Base-by-base conservation (phyloP, 441 rosid genomes). In the Populus hybrid region DNA sequence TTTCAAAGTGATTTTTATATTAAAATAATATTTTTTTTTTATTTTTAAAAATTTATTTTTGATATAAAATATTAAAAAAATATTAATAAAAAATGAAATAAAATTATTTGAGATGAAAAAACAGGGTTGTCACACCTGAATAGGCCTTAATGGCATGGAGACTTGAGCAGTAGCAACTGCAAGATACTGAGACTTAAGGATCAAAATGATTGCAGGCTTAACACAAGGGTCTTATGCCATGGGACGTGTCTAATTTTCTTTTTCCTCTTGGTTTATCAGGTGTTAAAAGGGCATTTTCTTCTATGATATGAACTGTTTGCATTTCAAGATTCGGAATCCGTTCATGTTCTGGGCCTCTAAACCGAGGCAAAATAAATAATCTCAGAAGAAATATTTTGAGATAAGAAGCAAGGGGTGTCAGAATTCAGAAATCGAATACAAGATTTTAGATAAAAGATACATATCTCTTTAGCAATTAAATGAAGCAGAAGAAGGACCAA, bases 401-500 rank as follows among this genome's bases (percentile, higher is more conserved):
- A 45, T 45, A 14, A 38, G 56, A 45, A 45, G 20, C 18, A 16
- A 12, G 56, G 8, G 61, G n/a, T 53, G 7, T 53, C 61, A 6
- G 61, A 18, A 53, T 53, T 53, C 61, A 53, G n/a, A 53, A 6
- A 16, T 53, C 8, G 8, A 0, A 5, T 53, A 16, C 7, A 53
- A 53, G 61, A 53, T 53, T 18, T 24, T 36, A 20, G 66, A 50
- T 11, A 24, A 42, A 6, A 20, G n/a, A n/a, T 0, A 9, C 40
- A 2, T 8, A 1, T 36, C 23, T 24, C 50, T 77, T 64, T 61
- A 72, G 75, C 45, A 45, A 81, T 74, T 72, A 74, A 83, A 83
- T 69, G 82, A 85, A 83, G 73, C 71, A 74, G 61, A 7, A 20
- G 12, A 29, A 4, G 75, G 71, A 38, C 73, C 71, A 77, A 63